Base-by-base conservation (phyloP, 1,284 basidiomycete genomes). In the Xanthoconium separans region DNA sequence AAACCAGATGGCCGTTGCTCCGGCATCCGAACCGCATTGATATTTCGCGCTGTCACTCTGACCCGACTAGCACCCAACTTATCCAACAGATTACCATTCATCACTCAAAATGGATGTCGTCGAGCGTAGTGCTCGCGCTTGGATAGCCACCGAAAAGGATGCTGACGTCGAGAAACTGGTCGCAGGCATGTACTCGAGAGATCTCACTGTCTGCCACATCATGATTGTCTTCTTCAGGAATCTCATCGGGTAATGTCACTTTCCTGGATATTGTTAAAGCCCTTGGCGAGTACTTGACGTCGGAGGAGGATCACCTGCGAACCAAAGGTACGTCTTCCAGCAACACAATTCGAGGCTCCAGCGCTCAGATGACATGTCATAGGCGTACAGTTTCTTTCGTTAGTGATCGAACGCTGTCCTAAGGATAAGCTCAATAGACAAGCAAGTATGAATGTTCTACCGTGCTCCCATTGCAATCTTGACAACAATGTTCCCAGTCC, bases 241-340 rank as follows among this genome's bases (percentile, higher is more conserved):
- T 95, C 59, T 80, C 82, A 22, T 74, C 72, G 54, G 84, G 84
- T 30, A 69, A 75, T 16, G 72, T 81, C 27, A 80, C 83, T n/a
- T 75, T 98, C 7, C 76, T 97, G 3, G 80, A 87, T 54, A 74
- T 98, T n/a, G 93, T 98, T 15, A 92, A 91, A 64, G 84, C 85
- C 20, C 79, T 97, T 0, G 93, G 92, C 33, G 87, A 91, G 61
- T 93, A 89, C 64, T 78, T 99, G 29, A 95, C 91, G 0, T 86
- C 90, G 2, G 91, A 95, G 60, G 90, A 95, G 51, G 91, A 90
- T 60, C 77, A 80, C 3, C 71, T 87, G 15, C 80, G 95, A 39
- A 81, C 84, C 6, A 93, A 93, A 76, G 96, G 95, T 87, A 49
- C 13, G 46, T 45, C 49, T 41, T 47, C 16, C 29, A 16, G 20